Evolutionary conservation across 345 rosid genomes (phyloP), one percentile per base, ranked within the genome.

Genomic region (Arabidopsis thaliana): DNA sequence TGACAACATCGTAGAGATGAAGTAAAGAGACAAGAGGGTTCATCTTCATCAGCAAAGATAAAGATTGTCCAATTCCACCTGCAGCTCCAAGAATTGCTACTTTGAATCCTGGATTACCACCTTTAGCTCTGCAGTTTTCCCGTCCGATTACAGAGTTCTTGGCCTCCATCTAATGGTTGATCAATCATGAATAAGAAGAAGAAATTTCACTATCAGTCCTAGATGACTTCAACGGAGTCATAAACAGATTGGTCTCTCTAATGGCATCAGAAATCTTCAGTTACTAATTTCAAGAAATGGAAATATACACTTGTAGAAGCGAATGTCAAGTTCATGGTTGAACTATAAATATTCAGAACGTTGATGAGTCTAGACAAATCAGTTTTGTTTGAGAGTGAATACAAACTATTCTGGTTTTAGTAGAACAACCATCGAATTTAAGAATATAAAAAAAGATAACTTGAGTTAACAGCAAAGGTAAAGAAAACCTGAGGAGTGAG

Each of bases 61-160:
- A 84, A 30, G 96, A 80, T 34, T 90, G 96, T 51, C 96, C 96
- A 69, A 86, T 87, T 52, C 91, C 95, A 74, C 95, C 92, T 8
- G 95, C 92, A 38, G 95, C 95, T 73, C 93, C 96, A 75, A 90
- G 81, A 61, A 90, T 82, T 13, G 93, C 96, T 65, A 87, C 93
- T 53, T 90, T 90, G 85, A 89, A 87, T 45, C 95, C 92, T 8
- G 88, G 79, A 11, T 90, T 84, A 34, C 92, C 95, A 7, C 92
- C 90, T 86, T 86, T 89, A 0, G 92, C 89, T 61, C 90, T 72
- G 83, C 95, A 89, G 53, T 78, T 82, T 14, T 70, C 87, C 69
- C 79, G 57, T 69, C 71, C 81, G 79, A 89, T 36, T 6, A 66
- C 73, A 38, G 86, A 71, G 57, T 63, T 79, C 67, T 70, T 65